Evolutionary conservation across 2,329 filamentous ascomycete genomes (phyloP).

Genomic region (Cladosporium austrohemisphaericum): DNA sequence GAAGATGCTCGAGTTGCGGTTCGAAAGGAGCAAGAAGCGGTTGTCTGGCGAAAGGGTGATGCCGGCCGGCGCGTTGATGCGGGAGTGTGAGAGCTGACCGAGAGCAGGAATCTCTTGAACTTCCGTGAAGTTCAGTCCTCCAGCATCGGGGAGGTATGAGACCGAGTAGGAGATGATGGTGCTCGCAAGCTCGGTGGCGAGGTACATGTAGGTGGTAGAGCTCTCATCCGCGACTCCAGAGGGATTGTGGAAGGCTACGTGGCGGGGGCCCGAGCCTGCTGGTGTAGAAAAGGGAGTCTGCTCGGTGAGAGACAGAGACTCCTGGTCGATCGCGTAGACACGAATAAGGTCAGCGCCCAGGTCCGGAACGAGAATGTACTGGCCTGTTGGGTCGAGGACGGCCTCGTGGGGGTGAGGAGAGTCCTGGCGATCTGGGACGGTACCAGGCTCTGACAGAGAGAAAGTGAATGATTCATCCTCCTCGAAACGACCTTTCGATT

Average conservation of each 20-base stretch:
- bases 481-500: constrained; percentile 45
- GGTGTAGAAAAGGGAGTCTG: constrained; percentile 25
- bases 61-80: constrained; percentile 53
- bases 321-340: constrained; percentile 29
- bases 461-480: constrained; percentile 30
- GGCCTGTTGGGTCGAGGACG: constrained; percentile 36
- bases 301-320: constrained; percentile 26
- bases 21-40: constrained; percentile 63
- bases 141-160: constrained; percentile 37
- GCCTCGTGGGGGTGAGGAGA: constrained; percentile 36
- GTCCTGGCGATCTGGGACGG: constrained; percentile 32
- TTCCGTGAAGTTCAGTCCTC: constrained; percentile 47
- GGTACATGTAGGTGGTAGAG: constrained; percentile 33
- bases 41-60: constrained; percentile 49
- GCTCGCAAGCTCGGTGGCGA: constrained; percentile 50
- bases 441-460: constrained; percentile 28
- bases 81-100: constrained; percentile 39
- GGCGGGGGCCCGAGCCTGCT: constrained; percentile 35
- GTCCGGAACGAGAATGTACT: constrained; percentile 37
- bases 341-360: constrained; percentile 37
- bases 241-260: constrained; percentile 35
- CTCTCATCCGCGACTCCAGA: constrained; percentile 23
- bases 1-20: constrained; percentile 60
- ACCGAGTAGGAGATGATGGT: constrained; percentile 50
- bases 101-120: constrained; percentile 49